Conservation (phyloP, 2,329 filamentous ascomycete species). For the Sarocladiaceae sp. region DNA sequence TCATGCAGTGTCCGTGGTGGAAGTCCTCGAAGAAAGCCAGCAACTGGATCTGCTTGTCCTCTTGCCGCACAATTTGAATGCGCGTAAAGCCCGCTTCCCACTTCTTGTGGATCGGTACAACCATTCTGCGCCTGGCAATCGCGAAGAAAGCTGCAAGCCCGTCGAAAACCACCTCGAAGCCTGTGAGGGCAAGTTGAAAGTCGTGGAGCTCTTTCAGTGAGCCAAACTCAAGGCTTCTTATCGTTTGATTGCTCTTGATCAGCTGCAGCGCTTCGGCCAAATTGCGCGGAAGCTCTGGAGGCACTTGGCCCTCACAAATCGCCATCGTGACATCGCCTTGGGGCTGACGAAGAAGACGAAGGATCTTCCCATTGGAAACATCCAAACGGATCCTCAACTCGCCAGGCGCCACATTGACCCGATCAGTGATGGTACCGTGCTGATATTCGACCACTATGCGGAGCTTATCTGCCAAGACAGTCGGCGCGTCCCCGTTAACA, state of each 20-base stretch:
- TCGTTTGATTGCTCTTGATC: slow-evolving; percentile 52
- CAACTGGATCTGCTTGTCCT: slow-evolving; percentile 69
- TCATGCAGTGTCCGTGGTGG: slow-evolving; percentile 80
- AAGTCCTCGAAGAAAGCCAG: slow-evolving; percentile 87
- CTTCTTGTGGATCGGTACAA: slow-evolving; percentile 89
- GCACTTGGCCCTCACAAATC: slow-evolving; percentile 60
- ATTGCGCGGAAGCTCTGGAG: slow-evolving; percentile 55
- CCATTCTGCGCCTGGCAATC: slow-evolving; percentile 79
- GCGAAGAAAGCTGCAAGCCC: slow-evolving; percentile 67
- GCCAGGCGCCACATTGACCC: slow-evolving; percentile 74
- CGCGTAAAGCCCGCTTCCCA: slow-evolving; percentile 80
- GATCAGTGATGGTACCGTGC: slow-evolving; percentile 73
- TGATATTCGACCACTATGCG: slow-evolving; percentile 70
- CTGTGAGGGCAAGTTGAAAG: slow-evolving; percentile 75
- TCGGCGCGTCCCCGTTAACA: slow-evolving; percentile 52
- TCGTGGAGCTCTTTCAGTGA: slow-evolving; percentile 63
- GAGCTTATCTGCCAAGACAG: slow-evolving; percentile 69
- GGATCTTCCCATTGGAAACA: slow-evolving; percentile 51
- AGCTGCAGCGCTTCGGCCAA: slow-evolving; percentile 58
- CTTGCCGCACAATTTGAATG: slow-evolving; percentile 66
- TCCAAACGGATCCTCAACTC: slow-evolving; percentile 63
- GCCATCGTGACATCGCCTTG: slow-evolving; percentile 75
- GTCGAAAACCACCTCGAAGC: slow-evolving; percentile 70
- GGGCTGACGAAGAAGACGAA: slow-evolving; percentile 63
- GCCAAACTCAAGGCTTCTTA: slow-evolving; percentile 67